A percentile compares a stretch with the other conserved stretches of the same genome.
Conservation (phyloP, 345 rosid species). For the Theobroma cacao region DNA sequence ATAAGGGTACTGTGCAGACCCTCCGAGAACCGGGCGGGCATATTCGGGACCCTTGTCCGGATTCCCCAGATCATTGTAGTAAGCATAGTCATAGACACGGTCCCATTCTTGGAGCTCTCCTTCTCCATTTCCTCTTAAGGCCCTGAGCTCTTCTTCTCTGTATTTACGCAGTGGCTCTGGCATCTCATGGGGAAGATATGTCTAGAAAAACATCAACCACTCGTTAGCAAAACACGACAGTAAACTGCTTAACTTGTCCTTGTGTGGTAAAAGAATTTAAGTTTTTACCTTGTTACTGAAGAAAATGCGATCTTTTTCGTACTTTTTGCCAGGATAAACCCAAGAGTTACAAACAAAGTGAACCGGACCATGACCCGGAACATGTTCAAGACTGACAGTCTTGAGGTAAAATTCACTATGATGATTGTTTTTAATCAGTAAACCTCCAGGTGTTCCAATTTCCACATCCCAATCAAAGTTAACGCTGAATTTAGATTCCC, state of each 20-base stretch:
- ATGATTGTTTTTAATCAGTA: constrained; percentile 55
- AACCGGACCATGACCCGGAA: constrained; percentile 61
- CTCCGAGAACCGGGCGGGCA: constrained; percentile 80
- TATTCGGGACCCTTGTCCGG: constrained; percentile 42
- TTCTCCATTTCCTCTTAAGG: constrained; percentile 65
- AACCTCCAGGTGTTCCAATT: constrained; percentile 69
- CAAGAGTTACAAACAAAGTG: constrained; percentile 86
- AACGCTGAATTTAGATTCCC: constrained; percentile 51
- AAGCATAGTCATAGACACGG: constrained; percentile 82
- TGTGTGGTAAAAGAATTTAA: not conserved
- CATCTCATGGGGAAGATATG: constrained; percentile 69
- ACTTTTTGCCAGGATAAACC: constrained; percentile 64
- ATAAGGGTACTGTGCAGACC: constrained; percentile 63
- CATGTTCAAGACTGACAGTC: constrained; percentile 65
- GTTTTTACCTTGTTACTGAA: constrained; percentile 65
- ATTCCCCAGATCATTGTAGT: constrained; percentile 70
- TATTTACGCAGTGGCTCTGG: constrained; percentile 53
- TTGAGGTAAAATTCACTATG: constrained; percentile 65
- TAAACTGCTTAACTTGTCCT: not conserved
- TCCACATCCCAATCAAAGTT: constrained; percentile 55
- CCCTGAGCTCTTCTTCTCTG: constrained; percentile 60
- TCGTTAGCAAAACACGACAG: not conserved
- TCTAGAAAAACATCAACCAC: constrained; percentile 31
- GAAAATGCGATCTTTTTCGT: constrained; percentile 61
- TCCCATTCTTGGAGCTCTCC: constrained; percentile 79